These are phyloP conservation scores for Lanzia echinophila DNA, from an alignment of 2,329 filamentous ascomycete genomes.

Conservation along the genomic window DNA sequence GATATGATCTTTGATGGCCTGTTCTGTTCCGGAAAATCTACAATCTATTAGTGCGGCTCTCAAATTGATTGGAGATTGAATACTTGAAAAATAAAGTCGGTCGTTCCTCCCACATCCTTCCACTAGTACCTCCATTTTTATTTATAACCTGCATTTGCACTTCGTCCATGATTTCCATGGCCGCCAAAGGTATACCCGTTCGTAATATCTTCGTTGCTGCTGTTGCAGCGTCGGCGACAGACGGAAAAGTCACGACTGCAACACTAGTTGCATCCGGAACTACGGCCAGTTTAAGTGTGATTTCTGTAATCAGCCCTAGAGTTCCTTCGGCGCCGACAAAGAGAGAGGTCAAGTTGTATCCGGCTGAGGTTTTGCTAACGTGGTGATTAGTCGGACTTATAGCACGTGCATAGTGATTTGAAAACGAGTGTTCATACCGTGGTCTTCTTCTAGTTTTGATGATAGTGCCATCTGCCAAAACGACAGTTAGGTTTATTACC, in stretches of 20 bases:
- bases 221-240: conserved; percentile 64
- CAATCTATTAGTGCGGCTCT: neutral
- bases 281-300: conserved; percentile 72
- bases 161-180: conserved; percentile 73
- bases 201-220: conserved; percentile 69
- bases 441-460: conserved; percentile 72
- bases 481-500: conserved; percentile 76
- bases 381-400: neutral
- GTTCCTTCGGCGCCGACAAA: conserved; percentile 81
- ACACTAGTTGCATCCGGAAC: conserved; percentile 69
- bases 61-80: fast-evolving
- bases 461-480: conserved; percentile 68
- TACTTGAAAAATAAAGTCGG: conserved; percentile 74
- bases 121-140: conserved; percentile 58
- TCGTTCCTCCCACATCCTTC: conserved; percentile 61
- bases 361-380: conserved; percentile 63
- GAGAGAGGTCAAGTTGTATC: conserved; percentile 72
- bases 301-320: conserved; percentile 72
- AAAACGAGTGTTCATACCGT: conserved; percentile 31
- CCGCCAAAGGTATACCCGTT: conserved; percentile 32
- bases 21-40: conserved; percentile 65
- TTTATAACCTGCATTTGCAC: conserved; percentile 80
- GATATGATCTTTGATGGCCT: conserved; percentile 69
- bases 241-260: conserved; percentile 70
- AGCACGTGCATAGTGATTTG: too few species aligned